A percentile compares a stretch with the other conserved stretches of the same genome.
These are phyloP conservation scores for Xerocomellus chrysenteron DNA, from an alignment of 768 basidiomycete genomes.

Conservation along the genomic window DNA sequence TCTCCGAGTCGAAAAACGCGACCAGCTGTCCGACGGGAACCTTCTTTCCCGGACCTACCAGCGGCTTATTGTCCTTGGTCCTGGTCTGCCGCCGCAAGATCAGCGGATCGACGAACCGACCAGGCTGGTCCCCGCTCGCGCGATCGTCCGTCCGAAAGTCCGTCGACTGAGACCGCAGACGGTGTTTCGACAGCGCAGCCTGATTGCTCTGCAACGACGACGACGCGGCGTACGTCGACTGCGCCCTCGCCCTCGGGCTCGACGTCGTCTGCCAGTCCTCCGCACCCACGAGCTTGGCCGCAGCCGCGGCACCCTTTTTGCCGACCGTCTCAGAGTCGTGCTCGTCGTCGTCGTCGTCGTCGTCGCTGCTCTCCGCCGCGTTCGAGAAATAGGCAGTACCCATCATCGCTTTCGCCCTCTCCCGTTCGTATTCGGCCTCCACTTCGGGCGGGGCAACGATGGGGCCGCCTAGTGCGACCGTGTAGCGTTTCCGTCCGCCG, in stretches of 20 bases:
- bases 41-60: conserved; percentile 47
- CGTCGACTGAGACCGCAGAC: conserved; percentile 41
- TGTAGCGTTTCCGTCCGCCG: conserved; percentile 67
- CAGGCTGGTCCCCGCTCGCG: conserved; percentile 9
- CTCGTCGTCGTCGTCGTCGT: conserved; percentile 37
- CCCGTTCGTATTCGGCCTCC: conserved; percentile 31
- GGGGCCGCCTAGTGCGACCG: conserved; percentile 78
- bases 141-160: conserved; percentile 29
- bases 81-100: conserved; percentile 64
- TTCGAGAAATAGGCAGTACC: conserved; percentile 46
- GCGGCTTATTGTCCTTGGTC: conserved; percentile 41
- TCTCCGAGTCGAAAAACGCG: conserved; percentile 71
- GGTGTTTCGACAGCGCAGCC: conserved; percentile 24
- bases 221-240: conserved; percentile 53
- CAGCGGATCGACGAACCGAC: conserved; percentile 76
- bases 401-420: conserved; percentile 25
- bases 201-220: conserved; percentile 32
- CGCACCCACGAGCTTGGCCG: conserved; percentile 32
- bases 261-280: conserved; percentile 18
- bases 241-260: conserved; percentile 46
- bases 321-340: conserved; percentile 53
- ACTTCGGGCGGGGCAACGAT: conserved; percentile 44
- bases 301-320: conserved; percentile 41
- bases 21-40: conserved; percentile 75
- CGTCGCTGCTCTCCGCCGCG: conserved; percentile 37